Evolutionary conservation across 345 rosid species (phyloP), one percentile per base, ranked within the genome.

Genomic region (Carallia brachiata): DNA sequence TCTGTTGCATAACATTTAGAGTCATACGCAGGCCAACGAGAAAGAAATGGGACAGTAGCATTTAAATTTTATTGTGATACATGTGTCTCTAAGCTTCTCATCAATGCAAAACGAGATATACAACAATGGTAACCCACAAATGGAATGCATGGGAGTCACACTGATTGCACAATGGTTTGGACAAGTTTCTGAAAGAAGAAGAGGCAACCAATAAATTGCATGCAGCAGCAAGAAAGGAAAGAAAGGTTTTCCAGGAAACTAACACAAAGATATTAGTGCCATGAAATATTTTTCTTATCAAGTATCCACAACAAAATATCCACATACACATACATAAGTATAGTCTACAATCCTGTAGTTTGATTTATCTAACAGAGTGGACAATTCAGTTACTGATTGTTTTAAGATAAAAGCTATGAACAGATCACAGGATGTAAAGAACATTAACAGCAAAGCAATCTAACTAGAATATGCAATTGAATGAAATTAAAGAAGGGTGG

Each of bases 1-100:
- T 87, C 99, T 92, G 92, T 73, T 71, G 53, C 78, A 84, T 60
- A 75, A 68, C 62, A 59, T 75, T 77, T 52, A 17, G 52, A 39
- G 58, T n/a, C 36, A 67, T 6, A 27, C 40, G 39, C 48, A 62
- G 72, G 15, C 36, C 30, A 61, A 15, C 7, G 12, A 37, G 17
- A 37, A 19, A 31, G 36, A 50, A 17, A 53, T 19, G 28, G 13
- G 47, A 6, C 47, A 13, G 54, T 39, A 23, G 28, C 40, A n/a
- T 28, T 27, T 7, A 56, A 8, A 15, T 56, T 27, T 56, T 19
- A 52, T 36, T 15, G 8, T 16, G 62, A 59, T 36, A 70, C 12
- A 23, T 31, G 66, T 28, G 18, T 15, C 1, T 62, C 27, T 55
- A 64, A 64, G 74, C 10, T 52, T 52, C 36, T 5, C 37, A 62